Evolutionary conservation across 1,284 basidiomycete genomes (phyloP).

Genomic region (Psilocybe mexicana): DNA sequence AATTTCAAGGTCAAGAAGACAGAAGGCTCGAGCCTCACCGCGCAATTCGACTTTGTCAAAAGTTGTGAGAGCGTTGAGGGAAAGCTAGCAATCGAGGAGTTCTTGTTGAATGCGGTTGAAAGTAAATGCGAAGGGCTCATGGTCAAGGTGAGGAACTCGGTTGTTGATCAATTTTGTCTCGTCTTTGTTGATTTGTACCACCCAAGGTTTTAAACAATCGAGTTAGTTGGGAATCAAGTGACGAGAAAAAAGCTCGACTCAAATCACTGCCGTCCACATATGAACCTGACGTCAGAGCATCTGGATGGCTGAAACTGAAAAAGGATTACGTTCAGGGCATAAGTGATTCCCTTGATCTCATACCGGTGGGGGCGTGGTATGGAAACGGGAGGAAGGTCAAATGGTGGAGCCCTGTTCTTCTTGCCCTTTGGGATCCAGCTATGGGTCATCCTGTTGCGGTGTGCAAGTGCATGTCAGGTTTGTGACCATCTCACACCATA

Average conservation of each 20-base stretch:
- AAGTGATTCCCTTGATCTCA: slow-evolving; percentile 63
- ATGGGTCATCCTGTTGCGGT: slow-evolving; percentile 75
- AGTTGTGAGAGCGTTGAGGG: slow-evolving; percentile 73
- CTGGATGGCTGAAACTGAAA: slow-evolving; percentile 85
- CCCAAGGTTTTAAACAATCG: slow-evolving; percentile 60
- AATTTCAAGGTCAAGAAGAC: slow-evolving; percentile 52
- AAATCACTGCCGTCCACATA: slow-evolving; percentile 87
- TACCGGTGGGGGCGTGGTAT: slow-evolving; percentile 88
- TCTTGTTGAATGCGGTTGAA: slow-evolving; percentile 81
- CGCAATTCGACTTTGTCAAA: slow-evolving; percentile 78
- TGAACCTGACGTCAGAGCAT: slow-evolving; percentile 82
- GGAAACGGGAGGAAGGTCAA: slow-evolving; percentile 90
- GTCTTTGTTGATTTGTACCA: neutral
- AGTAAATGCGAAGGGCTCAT: slow-evolving; percentile 90
- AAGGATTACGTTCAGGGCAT: slow-evolving; percentile 73
- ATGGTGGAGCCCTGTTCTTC: slow-evolving; percentile 92
- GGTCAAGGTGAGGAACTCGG: slow-evolving; percentile 70
- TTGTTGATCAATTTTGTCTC: neutral
- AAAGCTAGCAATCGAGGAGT: slow-evolving; percentile 67
- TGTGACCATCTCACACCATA: slow-evolving; percentile 21
- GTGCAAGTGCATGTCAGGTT: slow-evolving; percentile 87
- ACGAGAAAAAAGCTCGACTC: slow-evolving; percentile 29
- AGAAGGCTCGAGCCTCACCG: slow-evolving; percentile 46
- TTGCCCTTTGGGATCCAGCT: slow-evolving; percentile 78
- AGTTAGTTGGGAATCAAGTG: slow-evolving; percentile 38